Conservation (phyloP, 2,329 filamentous ascomycete genomes). For the Xylaria sp. region DNA sequence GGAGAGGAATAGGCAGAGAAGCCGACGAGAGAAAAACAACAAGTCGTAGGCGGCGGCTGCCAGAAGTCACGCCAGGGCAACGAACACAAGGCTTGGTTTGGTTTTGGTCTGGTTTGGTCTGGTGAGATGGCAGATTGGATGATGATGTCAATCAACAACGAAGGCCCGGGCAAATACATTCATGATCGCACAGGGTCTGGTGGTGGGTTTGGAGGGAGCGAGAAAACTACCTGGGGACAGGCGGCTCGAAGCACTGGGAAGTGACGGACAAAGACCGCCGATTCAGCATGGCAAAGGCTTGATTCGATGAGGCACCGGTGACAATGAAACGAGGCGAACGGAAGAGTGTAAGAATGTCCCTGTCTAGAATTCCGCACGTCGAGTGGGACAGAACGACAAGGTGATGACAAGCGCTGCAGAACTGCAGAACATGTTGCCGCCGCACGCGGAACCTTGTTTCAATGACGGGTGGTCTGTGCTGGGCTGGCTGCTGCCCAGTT, state of each 20-base stretch:
- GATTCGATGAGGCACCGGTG: not conserved
- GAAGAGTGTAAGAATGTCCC: slow-evolving; percentile 10
- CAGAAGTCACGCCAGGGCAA: slow-evolving; percentile 10
- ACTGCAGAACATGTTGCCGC: not conserved
- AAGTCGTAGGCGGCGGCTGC: not conserved
- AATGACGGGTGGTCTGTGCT: slow-evolving; percentile 16
- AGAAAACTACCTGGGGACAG: not conserved
- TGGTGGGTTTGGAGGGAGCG: not conserved
- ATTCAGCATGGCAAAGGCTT: slow-evolving; percentile 1
- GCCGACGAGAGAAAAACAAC: not conserved
- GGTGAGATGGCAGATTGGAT: not conserved
- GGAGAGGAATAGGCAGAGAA: not conserved
- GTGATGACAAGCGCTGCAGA: slow-evolving; percentile 1
- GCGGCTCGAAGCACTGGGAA: not conserved
- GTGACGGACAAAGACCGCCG: not conserved
- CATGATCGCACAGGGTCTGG: not conserved
- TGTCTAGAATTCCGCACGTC: slow-evolving; percentile 2
- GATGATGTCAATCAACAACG: slow-evolving; percentile 23
- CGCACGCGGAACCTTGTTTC: slow-evolving; percentile 19
- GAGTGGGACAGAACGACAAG: slow-evolving; percentile 14
- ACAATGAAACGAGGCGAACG: not conserved
- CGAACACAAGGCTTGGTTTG: not conserved
- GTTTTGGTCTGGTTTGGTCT: too few relatives aligned
- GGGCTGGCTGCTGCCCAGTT: too few relatives aligned
- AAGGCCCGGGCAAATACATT: not conserved